Evolutionary conservation across 1,284 basidiomycete species (phyloP).

Genomic region (Leccinum griseonigrum): DNA sequence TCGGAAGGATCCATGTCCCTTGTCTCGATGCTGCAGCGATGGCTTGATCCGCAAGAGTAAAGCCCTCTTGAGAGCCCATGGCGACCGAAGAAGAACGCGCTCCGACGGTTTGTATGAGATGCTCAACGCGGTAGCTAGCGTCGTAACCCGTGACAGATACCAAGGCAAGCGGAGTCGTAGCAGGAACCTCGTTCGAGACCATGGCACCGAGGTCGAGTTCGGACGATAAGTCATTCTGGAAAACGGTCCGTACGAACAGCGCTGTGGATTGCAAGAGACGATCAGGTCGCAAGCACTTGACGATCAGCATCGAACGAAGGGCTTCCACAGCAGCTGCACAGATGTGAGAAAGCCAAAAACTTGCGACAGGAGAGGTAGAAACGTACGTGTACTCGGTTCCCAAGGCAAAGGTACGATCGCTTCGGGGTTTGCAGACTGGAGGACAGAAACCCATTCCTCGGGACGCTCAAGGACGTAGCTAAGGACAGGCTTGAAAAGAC

Average conservation of each 20-base stretch:
- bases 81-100: constrained; percentile 84
- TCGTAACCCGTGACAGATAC: constrained; percentile 96
- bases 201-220: constrained; percentile 74
- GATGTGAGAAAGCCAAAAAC: constrained; percentile 14
- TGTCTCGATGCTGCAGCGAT: constrained; percentile 88
- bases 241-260: constrained; percentile 71
- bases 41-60: constrained; percentile 89
- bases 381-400: constrained; percentile 71
- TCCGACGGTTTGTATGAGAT: constrained; percentile 75
- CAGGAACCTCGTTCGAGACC: constrained; percentile 76
- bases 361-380: not conserved
- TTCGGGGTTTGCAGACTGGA: constrained; percentile 74
- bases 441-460: constrained; percentile 76
- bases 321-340: constrained; percentile 65
- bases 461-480: constrained; percentile 64
- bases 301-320: constrained; percentile 72
- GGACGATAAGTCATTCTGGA: constrained; percentile 79
- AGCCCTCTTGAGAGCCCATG: constrained; percentile 99
- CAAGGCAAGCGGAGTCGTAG: constrained; percentile 83
- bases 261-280: constrained; percentile 81
- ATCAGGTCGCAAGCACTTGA: constrained; percentile 91
- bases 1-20: constrained; percentile 92
- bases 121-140: constrained; percentile 93
- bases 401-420: constrained; percentile 72
- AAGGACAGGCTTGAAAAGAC: constrained; percentile 77